Conservation (phyloP, 345 rosid genomes). For the Arabis hirsuta region DNA sequence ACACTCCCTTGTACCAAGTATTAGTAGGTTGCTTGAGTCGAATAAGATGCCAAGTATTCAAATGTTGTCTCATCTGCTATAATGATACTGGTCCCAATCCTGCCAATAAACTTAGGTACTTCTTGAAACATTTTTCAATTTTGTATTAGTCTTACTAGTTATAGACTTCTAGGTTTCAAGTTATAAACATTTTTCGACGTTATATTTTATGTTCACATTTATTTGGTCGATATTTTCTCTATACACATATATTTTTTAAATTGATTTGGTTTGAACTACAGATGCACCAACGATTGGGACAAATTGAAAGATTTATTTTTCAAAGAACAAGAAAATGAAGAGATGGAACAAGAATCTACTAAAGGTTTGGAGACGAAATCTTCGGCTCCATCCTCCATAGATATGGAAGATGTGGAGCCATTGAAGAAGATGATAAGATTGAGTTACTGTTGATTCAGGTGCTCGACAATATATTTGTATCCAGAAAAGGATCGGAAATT, state of each 20-base stretch:
- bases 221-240: too few species aligned
- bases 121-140: too few species aligned
- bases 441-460: too few species aligned
- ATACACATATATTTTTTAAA: too few species aligned
- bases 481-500: too few species aligned
- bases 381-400: neutral
- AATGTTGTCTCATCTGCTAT: conserved; percentile 1
- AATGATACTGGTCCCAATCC: neutral
- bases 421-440: neutral
- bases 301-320: too few species aligned
- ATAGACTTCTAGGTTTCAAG: neutral
- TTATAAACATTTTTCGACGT: neutral
- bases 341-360: neutral
- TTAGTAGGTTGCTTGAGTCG: too few species aligned
- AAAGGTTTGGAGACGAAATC: neutral
- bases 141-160: neutral
- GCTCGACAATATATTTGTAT: too few species aligned
- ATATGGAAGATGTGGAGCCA: neutral
- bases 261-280: neutral
- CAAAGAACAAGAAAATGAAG: neutral
- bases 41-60: too few species aligned
- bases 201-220: neutral
- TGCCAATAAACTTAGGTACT: neutral
- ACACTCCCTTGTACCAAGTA: too few species aligned
- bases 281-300: neutral